A percentile compares a stretch with the other conserved stretches of the same genome.
Evolutionary conservation across 345 rosid species (phyloP).

Genomic region (Mallotus nudiflorus): DNA sequence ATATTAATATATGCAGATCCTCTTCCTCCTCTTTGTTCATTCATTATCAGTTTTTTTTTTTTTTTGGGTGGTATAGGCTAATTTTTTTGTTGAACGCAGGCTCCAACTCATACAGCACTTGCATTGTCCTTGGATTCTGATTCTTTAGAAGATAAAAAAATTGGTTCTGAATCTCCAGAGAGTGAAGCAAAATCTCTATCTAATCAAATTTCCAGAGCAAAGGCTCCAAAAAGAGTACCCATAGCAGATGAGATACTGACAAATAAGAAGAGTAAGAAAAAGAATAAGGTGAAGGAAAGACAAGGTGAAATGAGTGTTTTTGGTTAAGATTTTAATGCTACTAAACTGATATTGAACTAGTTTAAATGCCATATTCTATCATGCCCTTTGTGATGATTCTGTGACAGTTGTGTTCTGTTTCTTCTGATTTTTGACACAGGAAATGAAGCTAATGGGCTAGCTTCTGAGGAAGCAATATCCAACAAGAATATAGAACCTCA

Average conservation of each 20-base stretch:
- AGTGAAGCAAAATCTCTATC: constrained; percentile 23
- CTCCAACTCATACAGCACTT: constrained; percentile 44
- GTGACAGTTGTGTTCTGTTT: background rate
- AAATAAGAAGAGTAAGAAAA: constrained; percentile 34
- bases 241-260: constrained; percentile 27
- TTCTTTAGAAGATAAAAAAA: constrained; percentile 37
- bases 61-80: no score
- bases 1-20: no score
- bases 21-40: background rate
- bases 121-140: constrained; percentile 62
- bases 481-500: constrained; percentile 35
- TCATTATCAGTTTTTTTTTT: background rate
- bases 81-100: constrained; percentile 44
- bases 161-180: constrained; percentile 31
- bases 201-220: constrained; percentile 28
- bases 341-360: background rate
- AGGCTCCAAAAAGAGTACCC: constrained; percentile 28
- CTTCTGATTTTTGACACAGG: constrained; percentile 36
- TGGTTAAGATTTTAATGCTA: constrained; percentile 2
- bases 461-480: constrained; percentile 20
- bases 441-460: constrained; percentile 33
- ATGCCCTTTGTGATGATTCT: background rate
- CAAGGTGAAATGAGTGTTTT: constrained; percentile 34
- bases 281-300: constrained; percentile 14
- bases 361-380: background rate